Conservation (phyloP, 805 yeast species). For the Candida tammaniensis region DNA sequence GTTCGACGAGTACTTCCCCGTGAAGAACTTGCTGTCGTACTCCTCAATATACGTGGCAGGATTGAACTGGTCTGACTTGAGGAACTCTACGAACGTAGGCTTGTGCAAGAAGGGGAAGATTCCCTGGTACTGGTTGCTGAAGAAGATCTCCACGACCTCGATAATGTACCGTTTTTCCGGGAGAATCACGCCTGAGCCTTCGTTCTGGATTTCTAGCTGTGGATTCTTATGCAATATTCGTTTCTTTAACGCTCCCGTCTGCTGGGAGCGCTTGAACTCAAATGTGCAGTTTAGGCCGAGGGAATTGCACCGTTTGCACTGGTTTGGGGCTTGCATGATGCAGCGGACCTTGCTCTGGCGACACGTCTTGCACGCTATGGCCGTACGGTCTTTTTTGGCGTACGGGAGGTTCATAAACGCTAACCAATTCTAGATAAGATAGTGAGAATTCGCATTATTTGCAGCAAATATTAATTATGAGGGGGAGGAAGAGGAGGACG, state of each 20-base stretch:
- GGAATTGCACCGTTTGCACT: slow-evolving; percentile 18
- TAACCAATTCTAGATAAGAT: no score
- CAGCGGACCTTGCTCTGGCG: slow-evolving; percentile 12
- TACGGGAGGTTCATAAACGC: slow-evolving; percentile 8
- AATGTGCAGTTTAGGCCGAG: slow-evolving; percentile 18
- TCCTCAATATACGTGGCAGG: slow-evolving; percentile 18
- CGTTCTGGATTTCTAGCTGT: background rate
- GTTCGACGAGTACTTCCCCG: slow-evolving; percentile 11
- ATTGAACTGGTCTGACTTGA: slow-evolving; percentile 17
- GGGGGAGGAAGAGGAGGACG: no score
- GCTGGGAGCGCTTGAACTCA: slow-evolving; percentile 20
- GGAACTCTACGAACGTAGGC: slow-evolving; percentile 19
- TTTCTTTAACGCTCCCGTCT: slow-evolving; percentile 11
- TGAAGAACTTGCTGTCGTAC: slow-evolving; percentile 14
- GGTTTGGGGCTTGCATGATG: background rate
- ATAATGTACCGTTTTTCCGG: slow-evolving; percentile 17
- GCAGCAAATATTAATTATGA: no score
- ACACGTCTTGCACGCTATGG: slow-evolving; percentile 12
- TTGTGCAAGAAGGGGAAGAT: slow-evolving; percentile 24
- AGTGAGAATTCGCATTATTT: no score
- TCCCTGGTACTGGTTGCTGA: slow-evolving; percentile 24
- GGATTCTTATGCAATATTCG: slow-evolving; percentile 1
- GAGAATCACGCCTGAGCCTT: slow-evolving; percentile 9
- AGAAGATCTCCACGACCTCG: slow-evolving; percentile 21
- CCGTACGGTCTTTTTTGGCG: slow-evolving; percentile 10